Percentiles rank a stretch among this genome's conserved stretches.
Evolutionary conservation across 345 rosid species (phyloP).

Genomic region (Crucihimalaya himalaica): DNA sequence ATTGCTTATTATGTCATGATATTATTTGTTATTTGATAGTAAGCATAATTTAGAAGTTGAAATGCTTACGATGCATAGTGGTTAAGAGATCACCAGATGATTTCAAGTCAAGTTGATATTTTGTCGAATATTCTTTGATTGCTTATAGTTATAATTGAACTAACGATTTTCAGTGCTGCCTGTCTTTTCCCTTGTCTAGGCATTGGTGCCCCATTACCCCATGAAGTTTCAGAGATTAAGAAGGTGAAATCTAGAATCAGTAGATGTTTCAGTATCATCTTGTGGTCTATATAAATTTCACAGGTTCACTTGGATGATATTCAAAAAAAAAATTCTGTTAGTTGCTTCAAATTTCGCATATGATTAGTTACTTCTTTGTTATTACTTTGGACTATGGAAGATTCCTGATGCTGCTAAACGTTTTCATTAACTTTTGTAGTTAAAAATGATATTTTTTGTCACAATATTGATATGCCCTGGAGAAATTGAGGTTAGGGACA

Average conservation of each 20-base stretch:
- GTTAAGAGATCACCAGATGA: constrained; percentile 4
- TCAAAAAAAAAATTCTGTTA: neutral
- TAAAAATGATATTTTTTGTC: neutral
- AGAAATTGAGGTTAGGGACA: constrained; percentile 7
- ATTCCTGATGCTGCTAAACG: constrained; percentile 12
- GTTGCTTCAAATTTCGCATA: constrained; percentile 14
- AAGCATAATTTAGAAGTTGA: neutral
- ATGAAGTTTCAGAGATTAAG: constrained; percentile 64
- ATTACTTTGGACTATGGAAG: neutral
- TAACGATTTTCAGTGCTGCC: neutral
- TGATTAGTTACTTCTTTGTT: constrained; percentile 9
- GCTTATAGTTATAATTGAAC: neutral
- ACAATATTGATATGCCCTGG: neutral
- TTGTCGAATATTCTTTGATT: neutral
- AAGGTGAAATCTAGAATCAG: constrained; percentile 45
- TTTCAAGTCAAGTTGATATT: neutral
- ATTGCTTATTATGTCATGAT: too few relatives aligned
- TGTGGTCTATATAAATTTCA: constrained; percentile 1
- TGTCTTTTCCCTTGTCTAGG: constrained; percentile 51
- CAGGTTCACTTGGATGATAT: constrained; percentile 1
- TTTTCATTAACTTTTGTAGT: neutral
- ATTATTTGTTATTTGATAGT: neutral
- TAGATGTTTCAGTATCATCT: neutral
- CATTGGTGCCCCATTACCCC: constrained; percentile 65
- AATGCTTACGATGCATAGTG: neutral